Base-by-base conservation (phyloP, 768 basidiomycete genomes). In the Hortiboletus campestris region DNA sequence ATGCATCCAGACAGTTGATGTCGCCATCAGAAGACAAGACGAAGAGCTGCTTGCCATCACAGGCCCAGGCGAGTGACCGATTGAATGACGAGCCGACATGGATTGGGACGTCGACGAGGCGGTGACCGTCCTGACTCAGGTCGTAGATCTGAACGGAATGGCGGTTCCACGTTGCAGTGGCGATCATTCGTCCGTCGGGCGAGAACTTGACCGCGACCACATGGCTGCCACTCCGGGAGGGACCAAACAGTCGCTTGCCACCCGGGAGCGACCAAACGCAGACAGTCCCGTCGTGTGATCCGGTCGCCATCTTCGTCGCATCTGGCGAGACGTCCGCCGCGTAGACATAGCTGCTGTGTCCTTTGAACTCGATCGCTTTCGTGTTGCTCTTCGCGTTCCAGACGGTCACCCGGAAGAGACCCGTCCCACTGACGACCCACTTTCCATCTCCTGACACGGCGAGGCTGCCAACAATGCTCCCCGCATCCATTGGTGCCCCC, bases 131-230 rank as follows among this genome's bases (percentile, higher is more conserved):
- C 2, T 29, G 48, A 17, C 40, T 41, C 25, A 25, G 25, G 25
- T 59, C 49, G 4, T 36, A 53, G 12, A 62, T 28, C 6, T 14
- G 56, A 19, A 62, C 13, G 17, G 45, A 44, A 2, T 43, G 0
- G 19, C 31, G 9, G 10, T 14, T n/a, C 32, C 40, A 22, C 5
- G 32, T 29, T 3, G 41, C 53, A 8, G 31, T 32, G 6, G 53
- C 51, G 11, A 60, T 14, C 16, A 42, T 25, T 14, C 29, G 16
- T 6, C 62, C 54, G 6, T 41, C 20, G 5, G 62, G 62, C 4
- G 62, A 63, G 22, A 56, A 63, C 7, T 44, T 60, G 38, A 48
- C 28, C 4, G 41, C 44, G 16, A 22, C 49, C 14, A 57, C 22
- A 5, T 1, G 10, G 8, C 16, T 8, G 12, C 20, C 3, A 9